Conservation (phyloP, 495 filamentous ascomycete genomes). For the Tuber aestivum region DNA sequence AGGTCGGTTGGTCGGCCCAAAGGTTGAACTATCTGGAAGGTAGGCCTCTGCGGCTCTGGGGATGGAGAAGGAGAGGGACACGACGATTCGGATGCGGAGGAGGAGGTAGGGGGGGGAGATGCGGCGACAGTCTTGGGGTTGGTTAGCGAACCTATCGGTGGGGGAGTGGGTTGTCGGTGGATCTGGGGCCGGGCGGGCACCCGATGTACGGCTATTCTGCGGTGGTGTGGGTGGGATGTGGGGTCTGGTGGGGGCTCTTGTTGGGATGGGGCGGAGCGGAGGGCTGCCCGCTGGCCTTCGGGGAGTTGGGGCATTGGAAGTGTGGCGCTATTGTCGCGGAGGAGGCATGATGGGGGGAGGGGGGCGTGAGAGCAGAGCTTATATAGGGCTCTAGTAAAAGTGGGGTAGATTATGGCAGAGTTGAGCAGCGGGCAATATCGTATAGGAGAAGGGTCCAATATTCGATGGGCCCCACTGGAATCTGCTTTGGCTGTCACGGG, state of each 20-base stretch:
- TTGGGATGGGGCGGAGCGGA: neutral
- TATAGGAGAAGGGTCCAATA: neutral
- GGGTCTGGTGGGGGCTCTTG: neutral
- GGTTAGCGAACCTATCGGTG: neutral
- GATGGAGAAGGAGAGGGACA: neutral
- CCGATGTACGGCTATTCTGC: neutral
- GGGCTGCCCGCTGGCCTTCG: neutral
- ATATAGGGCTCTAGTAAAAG: neutral
- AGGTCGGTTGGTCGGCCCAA: neutral
- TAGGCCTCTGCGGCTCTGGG: neutral
- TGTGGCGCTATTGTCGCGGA: neutral
- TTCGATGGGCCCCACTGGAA: neutral
- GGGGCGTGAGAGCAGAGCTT: neutral
- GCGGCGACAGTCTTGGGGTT: accelerated
- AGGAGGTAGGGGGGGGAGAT: neutral
- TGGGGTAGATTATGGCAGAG: neutral
- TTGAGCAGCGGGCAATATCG: neutral
- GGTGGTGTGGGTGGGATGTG: neutral
- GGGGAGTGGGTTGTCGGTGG: too few relatives aligned
- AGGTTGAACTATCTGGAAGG: neutral
- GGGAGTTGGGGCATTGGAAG: neutral
- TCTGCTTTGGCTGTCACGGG: neutral
- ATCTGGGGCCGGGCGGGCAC: too few relatives aligned
- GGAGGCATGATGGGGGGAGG: neutral
- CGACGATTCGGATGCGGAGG: neutral